Evolutionary conservation across 352 stramenopile species (phyloP).

Genomic region (Phytophthora cactorum): DNA sequence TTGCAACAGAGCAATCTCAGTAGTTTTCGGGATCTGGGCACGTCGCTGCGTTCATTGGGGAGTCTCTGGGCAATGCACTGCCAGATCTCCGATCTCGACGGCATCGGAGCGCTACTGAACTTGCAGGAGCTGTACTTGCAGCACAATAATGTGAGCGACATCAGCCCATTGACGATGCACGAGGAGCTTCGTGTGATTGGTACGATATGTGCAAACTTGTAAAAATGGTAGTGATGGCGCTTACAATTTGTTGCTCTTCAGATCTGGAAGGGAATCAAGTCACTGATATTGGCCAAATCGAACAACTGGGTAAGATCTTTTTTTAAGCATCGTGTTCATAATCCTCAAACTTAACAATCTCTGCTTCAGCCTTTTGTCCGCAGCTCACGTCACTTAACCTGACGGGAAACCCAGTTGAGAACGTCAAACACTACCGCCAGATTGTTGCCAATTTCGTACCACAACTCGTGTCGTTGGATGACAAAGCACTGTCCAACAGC

Average conservation of each 20-base stretch:
- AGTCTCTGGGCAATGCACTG: slow-evolving; percentile 73
- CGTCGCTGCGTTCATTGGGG: slow-evolving; percentile 69
- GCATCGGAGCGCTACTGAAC: slow-evolving; percentile 80
- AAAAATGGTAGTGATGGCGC: not conserved
- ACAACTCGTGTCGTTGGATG: slow-evolving; percentile 69
- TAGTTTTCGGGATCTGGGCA: slow-evolving; percentile 87
- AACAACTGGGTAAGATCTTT: slow-evolving; percentile 73
- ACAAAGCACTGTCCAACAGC: slow-evolving; percentile 39
- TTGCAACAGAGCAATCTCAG: slow-evolving; percentile 68
- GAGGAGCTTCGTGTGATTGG: slow-evolving; percentile 82
- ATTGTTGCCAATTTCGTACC: slow-evolving; percentile 80
- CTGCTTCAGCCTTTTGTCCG: slow-evolving; percentile 58
- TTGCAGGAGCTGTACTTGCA: slow-evolving; percentile 81
- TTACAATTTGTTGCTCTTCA: not conserved
- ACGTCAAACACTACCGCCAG: slow-evolving; percentile 59
- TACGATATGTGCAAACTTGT: slow-evolving; percentile 20
- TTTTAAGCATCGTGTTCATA: too few relatives aligned
- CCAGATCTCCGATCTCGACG: slow-evolving; percentile 81
- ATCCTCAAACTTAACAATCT: not conserved
- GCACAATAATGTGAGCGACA: slow-evolving; percentile 81
- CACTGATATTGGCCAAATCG: slow-evolving; percentile 73
- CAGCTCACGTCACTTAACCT: slow-evolving; percentile 71
- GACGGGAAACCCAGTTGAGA: slow-evolving; percentile 69
- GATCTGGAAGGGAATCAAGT: slow-evolving; percentile 63
- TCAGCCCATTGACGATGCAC: slow-evolving; percentile 87